Percentiles rank a stretch among this genome's conserved stretches.
Evolutionary conservation across 805 yeast species (phyloP).

Genomic region (Suhomyces pyralidae): DNA sequence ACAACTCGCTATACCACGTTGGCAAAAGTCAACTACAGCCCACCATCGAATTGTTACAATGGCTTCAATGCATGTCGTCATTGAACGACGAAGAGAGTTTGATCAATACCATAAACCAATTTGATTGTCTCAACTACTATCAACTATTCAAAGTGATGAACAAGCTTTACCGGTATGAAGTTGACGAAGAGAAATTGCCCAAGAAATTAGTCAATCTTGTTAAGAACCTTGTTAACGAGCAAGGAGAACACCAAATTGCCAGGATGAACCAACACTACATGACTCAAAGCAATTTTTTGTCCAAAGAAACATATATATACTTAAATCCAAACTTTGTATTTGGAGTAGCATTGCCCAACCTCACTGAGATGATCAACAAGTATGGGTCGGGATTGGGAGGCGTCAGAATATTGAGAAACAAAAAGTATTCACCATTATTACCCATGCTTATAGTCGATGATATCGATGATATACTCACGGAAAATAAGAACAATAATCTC

Average conservation of each 20-base stretch:
- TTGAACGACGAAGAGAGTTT: constrained; percentile 64
- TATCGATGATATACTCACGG: constrained; percentile 54
- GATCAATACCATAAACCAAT: constrained; percentile 48
- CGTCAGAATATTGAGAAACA: constrained; percentile 49
- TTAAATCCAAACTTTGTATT: constrained; percentile 53
- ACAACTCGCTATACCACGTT: constrained; percentile 60
- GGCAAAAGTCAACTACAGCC: constrained; percentile 70
- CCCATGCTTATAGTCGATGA: constrained; percentile 70
- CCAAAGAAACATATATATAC: constrained; percentile 42
- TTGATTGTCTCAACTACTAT: constrained; percentile 58
- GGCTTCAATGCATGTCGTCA: constrained; percentile 83
- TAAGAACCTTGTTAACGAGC: constrained; percentile 31
- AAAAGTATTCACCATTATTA: constrained; percentile 64
- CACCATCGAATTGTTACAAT: constrained; percentile 75
- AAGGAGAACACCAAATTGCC: constrained; percentile 36
- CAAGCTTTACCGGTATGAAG: constrained; percentile 79
- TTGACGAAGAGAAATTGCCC: constrained; percentile 69
- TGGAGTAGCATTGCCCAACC: constrained; percentile 67
- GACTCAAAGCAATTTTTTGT: constrained; percentile 38
- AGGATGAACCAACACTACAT: constrained; percentile 31
- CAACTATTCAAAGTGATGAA: constrained; percentile 66
- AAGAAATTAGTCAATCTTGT: constrained; percentile 27
- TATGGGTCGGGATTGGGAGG: constrained; percentile 81
- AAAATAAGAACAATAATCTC: constrained; percentile 24
- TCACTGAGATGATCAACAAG: constrained; percentile 63